phyloP scores from a whole-genome alignment of 345 rosid genomes.

The Syzygium aqueum region DNA sequence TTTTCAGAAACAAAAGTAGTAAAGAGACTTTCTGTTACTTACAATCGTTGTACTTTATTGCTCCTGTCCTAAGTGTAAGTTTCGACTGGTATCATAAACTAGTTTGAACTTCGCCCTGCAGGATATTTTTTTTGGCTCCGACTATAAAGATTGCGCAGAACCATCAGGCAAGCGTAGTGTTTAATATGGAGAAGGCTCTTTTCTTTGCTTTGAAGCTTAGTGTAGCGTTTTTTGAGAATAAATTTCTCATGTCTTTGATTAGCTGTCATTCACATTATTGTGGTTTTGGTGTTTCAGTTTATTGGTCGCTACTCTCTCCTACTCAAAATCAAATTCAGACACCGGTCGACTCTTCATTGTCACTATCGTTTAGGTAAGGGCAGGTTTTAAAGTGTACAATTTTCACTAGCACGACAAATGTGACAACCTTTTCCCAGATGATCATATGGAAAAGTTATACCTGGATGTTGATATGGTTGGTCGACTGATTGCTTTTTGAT shows the following conservation, averaged over 20 bases:
- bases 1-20: not conserved
- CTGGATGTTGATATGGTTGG: not conserved
- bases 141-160: slow-evolving; percentile 40
- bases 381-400: not conserved
- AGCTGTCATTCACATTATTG: not conserved
- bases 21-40: not conserved
- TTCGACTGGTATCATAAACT: not conserved
- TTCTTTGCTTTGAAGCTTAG: not conserved
- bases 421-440: not conserved
- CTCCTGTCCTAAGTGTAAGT: not conserved
- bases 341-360: slow-evolving; percentile 67
- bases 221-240: not conserved
- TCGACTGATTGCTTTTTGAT: not conserved
- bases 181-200: not conserved
- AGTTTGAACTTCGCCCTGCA: slow-evolving; percentile 16
- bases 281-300: slow-evolving; percentile 32
- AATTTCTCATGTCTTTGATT: not conserved
- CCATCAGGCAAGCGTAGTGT: slow-evolving; percentile 44
- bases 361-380: slow-evolving; percentile 73
- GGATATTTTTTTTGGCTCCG: slow-evolving; percentile 65
- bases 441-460: not conserved
- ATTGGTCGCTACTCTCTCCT: slow-evolving; percentile 79
- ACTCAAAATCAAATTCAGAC: slow-evolving; percentile 36
- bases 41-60: not conserved
- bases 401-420: not conserved